Base-by-base conservation (phyloP, 352 stramenopile species). In the Pythium oligandrum region DNA sequence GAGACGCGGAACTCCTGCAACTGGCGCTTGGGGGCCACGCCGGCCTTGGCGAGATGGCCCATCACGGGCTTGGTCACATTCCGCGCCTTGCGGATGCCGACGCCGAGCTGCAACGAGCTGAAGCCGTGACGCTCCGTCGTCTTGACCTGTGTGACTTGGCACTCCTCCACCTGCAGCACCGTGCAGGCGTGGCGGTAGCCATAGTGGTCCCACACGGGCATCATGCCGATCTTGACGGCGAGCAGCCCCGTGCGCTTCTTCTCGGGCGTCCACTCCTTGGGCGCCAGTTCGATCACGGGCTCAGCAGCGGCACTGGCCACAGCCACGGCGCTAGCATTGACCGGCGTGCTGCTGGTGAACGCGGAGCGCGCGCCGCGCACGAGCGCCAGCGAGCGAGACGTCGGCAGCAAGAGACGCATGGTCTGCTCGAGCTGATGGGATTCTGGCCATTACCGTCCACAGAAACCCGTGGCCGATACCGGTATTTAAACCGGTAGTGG, bases 161-260 rank as follows among this genome's bases (percentile, higher is more conserved):
- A 96, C 61, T 96, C 78, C 63, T 96, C 88, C 44, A 96, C 78
- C 64, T 97, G 83, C 42, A 89, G 66, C 51, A 89, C 94, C 1
- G 97, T 99, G 65, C 94, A 97, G n/a, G 97, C 85, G 79, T 99
- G 91, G 33, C 95, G 81, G 58, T 96, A 90, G 4, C 97, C 97
- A 81, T 95, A 99, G 57, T 94, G 81, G 78, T 99, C 97, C 90
- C 96, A 99, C 36, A 99, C 76, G 8, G 93, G 90, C 76, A 99
- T 96, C 93, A 98, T 99, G n/a, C 98, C 98, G 39, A 99, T 79
- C 77, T 99, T 99, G 63, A 99, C 76, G 44, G 89, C 91, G 44
- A 97, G 61, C 49, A 96, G 64, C 4, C 89, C 90, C 53, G 85
- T 93, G 60, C 90, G 83, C 70, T 93, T 93, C 62, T 93, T 90